Percentiles rank a stretch among this genome's conserved stretches.
Evolutionary conservation across 805 yeast species (phyloP).

Genomic region (Suhomyces prunicola): DNA sequence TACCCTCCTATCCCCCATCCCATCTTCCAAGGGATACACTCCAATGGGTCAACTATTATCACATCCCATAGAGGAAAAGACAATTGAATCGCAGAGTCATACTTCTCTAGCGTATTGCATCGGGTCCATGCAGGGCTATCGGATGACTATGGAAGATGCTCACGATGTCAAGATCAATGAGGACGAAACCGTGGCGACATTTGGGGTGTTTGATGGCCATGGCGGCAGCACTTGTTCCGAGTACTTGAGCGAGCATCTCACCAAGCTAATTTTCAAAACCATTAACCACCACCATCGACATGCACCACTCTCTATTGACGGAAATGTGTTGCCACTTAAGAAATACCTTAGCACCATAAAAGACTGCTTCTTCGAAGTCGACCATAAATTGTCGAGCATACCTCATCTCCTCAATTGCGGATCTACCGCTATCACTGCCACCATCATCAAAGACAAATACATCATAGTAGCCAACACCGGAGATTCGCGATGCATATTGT

Average conservation of each 20-base stretch:
- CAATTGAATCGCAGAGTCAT: slow-evolving; percentile 46
- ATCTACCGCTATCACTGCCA: slow-evolving; percentile 38
- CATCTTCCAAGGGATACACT: neutral
- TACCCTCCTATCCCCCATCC: neutral
- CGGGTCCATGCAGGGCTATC: slow-evolving; percentile 78
- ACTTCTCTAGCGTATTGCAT: slow-evolving; percentile 53
- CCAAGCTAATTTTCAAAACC: slow-evolving; percentile 29
- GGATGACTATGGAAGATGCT: slow-evolving; percentile 75
- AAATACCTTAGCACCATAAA: slow-evolving; percentile 21
- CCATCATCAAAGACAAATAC: slow-evolving; percentile 27
- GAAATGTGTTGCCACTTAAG: neutral
- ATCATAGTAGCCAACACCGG: slow-evolving; percentile 70
- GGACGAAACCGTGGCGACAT: slow-evolving; percentile 44
- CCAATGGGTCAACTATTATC: slow-evolving; percentile 72
- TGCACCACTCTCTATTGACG: neutral
- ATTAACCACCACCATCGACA: slow-evolving; percentile 15
- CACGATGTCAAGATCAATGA: slow-evolving; percentile 52
- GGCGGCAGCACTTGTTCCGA: slow-evolving; percentile 67
- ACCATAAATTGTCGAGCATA: slow-evolving; percentile 22
- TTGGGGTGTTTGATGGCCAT: slow-evolving; percentile 81
- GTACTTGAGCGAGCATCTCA: slow-evolving; percentile 45
- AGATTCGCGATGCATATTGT: slow-evolving; percentile 66
- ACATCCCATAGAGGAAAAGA: slow-evolving; percentile 69
- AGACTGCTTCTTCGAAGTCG: slow-evolving; percentile 37
- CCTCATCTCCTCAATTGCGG: slow-evolving; percentile 37